Conservation (phyloP, 106 monocot genomes). For the Dactylorhiza incarnata region DNA sequence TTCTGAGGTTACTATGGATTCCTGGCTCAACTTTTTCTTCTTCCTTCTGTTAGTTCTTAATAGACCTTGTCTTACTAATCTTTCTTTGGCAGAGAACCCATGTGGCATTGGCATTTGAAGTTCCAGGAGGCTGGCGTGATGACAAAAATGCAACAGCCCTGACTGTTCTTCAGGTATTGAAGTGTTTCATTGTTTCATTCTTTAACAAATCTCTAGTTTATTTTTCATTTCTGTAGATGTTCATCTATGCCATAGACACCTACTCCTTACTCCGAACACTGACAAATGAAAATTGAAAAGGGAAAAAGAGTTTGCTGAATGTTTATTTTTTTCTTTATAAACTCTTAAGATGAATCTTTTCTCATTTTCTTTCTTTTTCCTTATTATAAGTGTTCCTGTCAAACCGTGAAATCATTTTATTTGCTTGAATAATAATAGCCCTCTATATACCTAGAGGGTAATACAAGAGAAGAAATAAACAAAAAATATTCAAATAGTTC, state of each 20-base stretch:
- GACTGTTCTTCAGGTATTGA: constrained; percentile 70
- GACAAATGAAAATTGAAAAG: neutral
- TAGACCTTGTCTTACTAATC: constrained; percentile 5
- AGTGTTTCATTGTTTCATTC: neutral
- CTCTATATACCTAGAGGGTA: no score
- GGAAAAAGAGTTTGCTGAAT: neutral
- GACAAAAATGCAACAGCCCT: constrained; percentile 58
- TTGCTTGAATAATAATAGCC: no score
- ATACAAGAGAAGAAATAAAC: no score
- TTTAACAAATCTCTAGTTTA: neutral
- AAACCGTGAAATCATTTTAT: neutral
- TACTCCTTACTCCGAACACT: neutral
- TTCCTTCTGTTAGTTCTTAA: neutral
- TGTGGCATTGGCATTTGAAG: constrained; percentile 85
- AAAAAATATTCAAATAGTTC: no score
- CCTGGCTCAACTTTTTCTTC: neutral
- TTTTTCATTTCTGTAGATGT: neutral
- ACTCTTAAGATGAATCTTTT: neutral
- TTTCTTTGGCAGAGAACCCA: constrained; percentile 52
- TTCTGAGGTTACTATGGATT: constrained; percentile 37
- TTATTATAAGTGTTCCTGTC: neutral
- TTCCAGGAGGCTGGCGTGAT: constrained; percentile 77
- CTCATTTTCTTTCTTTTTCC: neutral
- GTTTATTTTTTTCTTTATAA: neutral
- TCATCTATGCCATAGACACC: neutral